Conservation (phyloP, 257 asterid species). For the Knoxia roxburghii region DNA sequence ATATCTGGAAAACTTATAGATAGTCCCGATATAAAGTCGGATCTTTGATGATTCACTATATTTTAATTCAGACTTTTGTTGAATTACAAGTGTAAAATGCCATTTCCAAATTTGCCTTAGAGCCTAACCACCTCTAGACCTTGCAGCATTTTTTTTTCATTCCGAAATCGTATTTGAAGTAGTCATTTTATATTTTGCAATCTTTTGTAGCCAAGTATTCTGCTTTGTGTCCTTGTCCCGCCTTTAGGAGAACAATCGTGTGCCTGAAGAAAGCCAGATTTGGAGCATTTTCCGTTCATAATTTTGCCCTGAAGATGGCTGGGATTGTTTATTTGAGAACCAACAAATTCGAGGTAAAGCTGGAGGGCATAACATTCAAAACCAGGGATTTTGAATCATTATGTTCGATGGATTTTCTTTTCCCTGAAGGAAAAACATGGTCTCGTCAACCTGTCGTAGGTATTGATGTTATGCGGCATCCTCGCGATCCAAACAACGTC, state of each 20-base stretch:
- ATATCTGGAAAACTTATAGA: not conserved
- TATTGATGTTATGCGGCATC: slow-evolving; percentile 78
- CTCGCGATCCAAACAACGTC: slow-evolving; percentile 59
- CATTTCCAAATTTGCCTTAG: slow-evolving; percentile 12
- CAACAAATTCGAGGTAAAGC: slow-evolving; percentile 70
- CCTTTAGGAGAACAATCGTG: too few species aligned
- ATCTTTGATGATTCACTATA: slow-evolving; percentile 7
- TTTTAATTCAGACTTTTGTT: slow-evolving; percentile 6
- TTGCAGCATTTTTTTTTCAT: slow-evolving; percentile 15
- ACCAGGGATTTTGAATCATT: slow-evolving; percentile 59
- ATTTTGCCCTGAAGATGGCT: slow-evolving; percentile 55
- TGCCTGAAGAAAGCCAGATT: too few species aligned
- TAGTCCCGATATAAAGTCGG: slow-evolving; percentile 2
- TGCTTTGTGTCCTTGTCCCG: not conserved
- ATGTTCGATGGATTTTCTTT: slow-evolving; percentile 64
- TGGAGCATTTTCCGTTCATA: too few species aligned
- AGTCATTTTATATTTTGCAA: not conserved
- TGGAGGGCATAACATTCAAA: slow-evolving; percentile 85
- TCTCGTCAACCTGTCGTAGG: slow-evolving; percentile 66
- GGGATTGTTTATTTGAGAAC: slow-evolving; percentile 67
- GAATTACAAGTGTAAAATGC: slow-evolving; percentile 7
- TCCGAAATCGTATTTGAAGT: too few species aligned
- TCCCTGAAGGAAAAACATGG: slow-evolving; percentile 66
- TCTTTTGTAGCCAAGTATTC: not conserved
- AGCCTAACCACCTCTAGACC: slow-evolving; percentile 25